phyloP scores from a whole-genome alignment of 192 early-diverging fungal species.

The Linnemannia exigua region DNA sequence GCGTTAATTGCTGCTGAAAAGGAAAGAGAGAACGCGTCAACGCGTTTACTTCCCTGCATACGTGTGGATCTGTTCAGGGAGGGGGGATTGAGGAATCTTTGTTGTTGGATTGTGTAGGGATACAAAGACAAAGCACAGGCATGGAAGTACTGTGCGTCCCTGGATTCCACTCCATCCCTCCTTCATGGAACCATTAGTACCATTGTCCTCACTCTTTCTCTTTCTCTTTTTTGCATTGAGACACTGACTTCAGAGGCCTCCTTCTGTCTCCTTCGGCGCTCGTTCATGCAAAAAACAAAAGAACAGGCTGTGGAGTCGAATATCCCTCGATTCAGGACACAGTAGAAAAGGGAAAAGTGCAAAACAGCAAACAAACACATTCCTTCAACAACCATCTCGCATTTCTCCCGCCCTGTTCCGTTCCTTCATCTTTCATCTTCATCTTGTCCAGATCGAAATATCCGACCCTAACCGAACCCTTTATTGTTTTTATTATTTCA shows the following conservation, averaged over 20 bases:
- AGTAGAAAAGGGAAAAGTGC: too few species aligned
- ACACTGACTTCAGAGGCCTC: not conserved
- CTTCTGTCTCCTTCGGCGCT: not conserved
- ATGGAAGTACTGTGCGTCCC: not conserved
- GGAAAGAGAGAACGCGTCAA: not conserved
- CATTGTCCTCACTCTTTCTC: not conserved
- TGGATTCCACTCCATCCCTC: not conserved
- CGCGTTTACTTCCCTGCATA: not conserved
- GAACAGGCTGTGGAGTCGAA: not conserved
- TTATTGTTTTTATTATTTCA: not conserved
- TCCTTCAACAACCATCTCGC: not conserved
- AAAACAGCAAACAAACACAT: not conserved
- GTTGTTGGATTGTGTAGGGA: not conserved
- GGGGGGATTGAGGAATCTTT: not conserved
- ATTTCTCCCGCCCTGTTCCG: not conserved
- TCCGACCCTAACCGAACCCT: not conserved
- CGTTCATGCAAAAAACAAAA: not conserved
- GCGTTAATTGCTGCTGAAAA: not conserved
- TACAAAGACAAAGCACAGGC: not conserved
- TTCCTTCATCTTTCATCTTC: not conserved
- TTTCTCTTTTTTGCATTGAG: not conserved
- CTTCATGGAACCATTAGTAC: not conserved
- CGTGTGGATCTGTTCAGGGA: not conserved
- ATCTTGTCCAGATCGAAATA: not conserved
- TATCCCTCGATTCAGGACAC: not conserved